phyloP scores from a whole-genome alignment of 768 basidiomycete species.

The Cubamyces lactineus region DNA sequence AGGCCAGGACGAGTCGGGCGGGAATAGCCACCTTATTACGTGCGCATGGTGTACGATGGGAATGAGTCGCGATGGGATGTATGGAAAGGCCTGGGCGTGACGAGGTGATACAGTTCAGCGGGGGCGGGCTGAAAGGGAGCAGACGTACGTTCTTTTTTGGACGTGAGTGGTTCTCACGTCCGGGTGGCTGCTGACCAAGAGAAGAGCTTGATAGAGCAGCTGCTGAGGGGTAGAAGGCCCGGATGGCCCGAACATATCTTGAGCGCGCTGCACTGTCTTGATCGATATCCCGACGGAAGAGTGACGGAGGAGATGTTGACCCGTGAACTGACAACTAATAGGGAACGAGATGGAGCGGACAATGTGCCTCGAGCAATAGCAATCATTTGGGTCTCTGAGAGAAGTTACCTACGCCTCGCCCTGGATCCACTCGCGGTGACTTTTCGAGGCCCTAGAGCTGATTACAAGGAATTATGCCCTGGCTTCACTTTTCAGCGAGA shows the following conservation, averaged over 20 bases:
- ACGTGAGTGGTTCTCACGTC: constrained; percentile 12
- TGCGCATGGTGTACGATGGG: constrained; percentile 7
- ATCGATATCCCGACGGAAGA: no score
- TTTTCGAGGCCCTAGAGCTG: no score
- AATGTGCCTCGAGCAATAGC: neutral
- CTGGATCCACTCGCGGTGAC: no score
- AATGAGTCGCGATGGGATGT: neutral
- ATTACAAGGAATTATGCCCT: no score
- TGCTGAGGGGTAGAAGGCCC: neutral
- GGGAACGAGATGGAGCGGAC: neutral
- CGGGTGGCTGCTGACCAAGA: constrained; percentile 18
- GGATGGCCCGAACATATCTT: neutral
- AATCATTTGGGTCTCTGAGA: neutral
- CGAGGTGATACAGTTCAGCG: constrained; percentile 3
- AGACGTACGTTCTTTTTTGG: constrained; percentile 14
- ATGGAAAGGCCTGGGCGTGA: constrained; percentile 9
- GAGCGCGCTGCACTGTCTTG: no score
- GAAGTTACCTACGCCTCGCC: no score
- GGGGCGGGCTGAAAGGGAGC: constrained; percentile 7
- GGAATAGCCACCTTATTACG: constrained; percentile 11
- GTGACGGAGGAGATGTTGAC: no score
- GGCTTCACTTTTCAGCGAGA: no score
- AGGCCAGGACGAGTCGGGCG: neutral
- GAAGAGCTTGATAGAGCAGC: neutral
- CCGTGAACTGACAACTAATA: neutral